phyloP scores from a whole-genome alignment of 805 yeast genomes.

The Wickerhamomyces chaumierensis region DNA sequence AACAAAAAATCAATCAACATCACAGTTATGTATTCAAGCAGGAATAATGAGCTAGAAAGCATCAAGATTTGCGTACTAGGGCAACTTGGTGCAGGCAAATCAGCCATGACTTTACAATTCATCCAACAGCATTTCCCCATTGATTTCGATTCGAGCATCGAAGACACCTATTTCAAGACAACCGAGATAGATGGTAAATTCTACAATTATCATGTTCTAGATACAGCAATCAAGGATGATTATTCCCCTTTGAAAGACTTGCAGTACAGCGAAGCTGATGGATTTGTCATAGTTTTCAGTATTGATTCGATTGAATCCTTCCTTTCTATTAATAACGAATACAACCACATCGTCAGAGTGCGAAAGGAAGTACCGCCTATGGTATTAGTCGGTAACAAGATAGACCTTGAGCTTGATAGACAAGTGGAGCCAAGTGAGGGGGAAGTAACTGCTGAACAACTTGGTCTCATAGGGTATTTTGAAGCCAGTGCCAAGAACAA shows the following conservation, averaged over 20 bases:
- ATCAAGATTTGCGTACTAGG: conserved; percentile 37
- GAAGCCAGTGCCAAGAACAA: conserved; percentile 13
- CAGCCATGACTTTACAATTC: conserved; percentile 51
- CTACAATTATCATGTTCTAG: conserved; percentile 48
- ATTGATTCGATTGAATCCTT: conserved; percentile 9
- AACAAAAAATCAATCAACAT: no score
- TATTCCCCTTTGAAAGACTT: conserved; percentile 56
- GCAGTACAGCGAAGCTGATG: conserved; percentile 17
- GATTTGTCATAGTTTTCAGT: conserved; percentile 11
- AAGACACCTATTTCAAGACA: conserved; percentile 50
- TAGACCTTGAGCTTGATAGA: conserved; percentile 6
- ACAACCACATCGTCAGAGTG: conserved; percentile 12
- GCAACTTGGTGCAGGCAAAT: conserved; percentile 61
- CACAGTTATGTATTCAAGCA: neutral
- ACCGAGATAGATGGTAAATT: conserved; percentile 42
- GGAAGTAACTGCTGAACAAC: conserved; percentile 8
- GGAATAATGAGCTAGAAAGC: neutral
- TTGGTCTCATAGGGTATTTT: conserved; percentile 6
- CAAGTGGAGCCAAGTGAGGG: conserved; percentile 9
- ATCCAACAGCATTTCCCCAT: conserved; percentile 53
- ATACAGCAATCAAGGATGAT: conserved; percentile 77
- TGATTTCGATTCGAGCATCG: conserved; percentile 59
- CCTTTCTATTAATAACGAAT: conserved; percentile 4
- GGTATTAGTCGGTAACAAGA: conserved; percentile 11
- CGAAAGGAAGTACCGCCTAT: conserved; percentile 11